phyloP scores from a whole-genome alignment of 192 early-diverging fungal species.

The Coemansia sp. region DNA sequence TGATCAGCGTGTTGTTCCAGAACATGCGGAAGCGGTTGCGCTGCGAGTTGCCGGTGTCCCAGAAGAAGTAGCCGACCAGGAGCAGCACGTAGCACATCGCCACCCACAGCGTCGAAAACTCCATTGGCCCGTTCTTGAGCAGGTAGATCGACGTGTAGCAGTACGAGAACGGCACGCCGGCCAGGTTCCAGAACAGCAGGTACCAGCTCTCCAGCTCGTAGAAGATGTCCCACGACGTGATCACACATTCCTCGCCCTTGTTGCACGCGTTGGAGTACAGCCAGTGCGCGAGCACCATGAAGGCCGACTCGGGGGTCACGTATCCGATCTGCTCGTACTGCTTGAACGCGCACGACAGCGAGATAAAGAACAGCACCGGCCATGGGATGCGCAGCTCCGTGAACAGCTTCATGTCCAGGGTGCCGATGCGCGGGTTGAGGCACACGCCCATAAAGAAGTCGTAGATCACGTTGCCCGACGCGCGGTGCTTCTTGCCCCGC shows the following conservation, averaged over 20 bases:
- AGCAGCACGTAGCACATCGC: constrained; percentile 52
- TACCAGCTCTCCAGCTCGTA: constrained; percentile 67
- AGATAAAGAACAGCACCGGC: constrained; percentile 68
- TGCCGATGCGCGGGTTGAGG: constrained; percentile 86
- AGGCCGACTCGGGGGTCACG: constrained; percentile 74
- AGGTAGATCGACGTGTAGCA: constrained; percentile 86
- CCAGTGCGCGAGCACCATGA: constrained; percentile 75
- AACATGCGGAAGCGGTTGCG: constrained; percentile 83
- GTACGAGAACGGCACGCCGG: constrained; percentile 93
- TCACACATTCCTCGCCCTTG: constrained; percentile 65
- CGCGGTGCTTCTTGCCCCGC: constrained; percentile 73
- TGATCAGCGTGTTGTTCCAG: constrained; percentile 55
- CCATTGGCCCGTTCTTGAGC: constrained; percentile 64
- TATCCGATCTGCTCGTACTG: constrained; percentile 76
- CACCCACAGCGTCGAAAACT: constrained; percentile 57
- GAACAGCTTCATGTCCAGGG: constrained; percentile 92
- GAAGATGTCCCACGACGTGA: constrained; percentile 90
- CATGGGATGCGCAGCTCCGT: constrained; percentile 92
- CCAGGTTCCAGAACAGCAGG: constrained; percentile 74
- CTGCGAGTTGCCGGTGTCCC: constrained; percentile 86
- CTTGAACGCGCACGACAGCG: constrained; percentile 74
- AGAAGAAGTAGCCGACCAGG: constrained; percentile 72
- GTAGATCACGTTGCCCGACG: constrained; percentile 79
- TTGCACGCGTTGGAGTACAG: constrained; percentile 87
- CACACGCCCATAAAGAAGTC: constrained; percentile 97